Evolutionary conservation across 805 yeast species (phyloP).

Genomic region (Schizosaccharomyces lindneri): DNA sequence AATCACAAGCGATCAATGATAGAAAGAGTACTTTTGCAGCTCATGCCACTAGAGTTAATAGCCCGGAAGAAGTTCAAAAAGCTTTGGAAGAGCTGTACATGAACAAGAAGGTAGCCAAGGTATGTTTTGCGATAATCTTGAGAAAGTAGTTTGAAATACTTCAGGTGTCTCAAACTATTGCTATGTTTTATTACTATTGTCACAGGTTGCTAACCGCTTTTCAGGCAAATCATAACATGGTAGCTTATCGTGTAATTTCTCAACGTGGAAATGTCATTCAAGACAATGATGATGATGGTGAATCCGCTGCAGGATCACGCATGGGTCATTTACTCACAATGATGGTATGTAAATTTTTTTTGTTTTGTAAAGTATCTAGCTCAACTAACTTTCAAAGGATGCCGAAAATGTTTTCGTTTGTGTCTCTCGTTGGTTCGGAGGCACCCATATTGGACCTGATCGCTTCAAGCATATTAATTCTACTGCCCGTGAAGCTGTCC

Average conservation of each 20-base stretch:
- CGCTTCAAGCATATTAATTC: conserved; percentile 74
- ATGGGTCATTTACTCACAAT: conserved; percentile 3
- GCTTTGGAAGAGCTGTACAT: conserved; percentile 25
- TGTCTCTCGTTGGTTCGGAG: conserved; percentile 85
- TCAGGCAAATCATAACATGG: conserved; percentile 50
- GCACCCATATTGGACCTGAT: conserved; percentile 75
- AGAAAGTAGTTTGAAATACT: not conserved
- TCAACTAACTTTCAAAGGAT: conserved; percentile 18
- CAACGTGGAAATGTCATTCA: not conserved
- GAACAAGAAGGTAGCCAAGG: conserved; percentile 34
- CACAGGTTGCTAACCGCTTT: not conserved
- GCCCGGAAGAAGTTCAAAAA: conserved; percentile 42
- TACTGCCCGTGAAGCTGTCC: conserved; percentile 63
- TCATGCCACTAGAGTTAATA: conserved; percentile 34
- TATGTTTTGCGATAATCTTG: not conserved
- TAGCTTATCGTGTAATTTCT: not conserved
- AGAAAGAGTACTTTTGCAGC: conserved; percentile 71
- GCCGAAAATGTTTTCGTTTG: conserved; percentile 66
- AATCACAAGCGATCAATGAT: conserved; percentile 56
- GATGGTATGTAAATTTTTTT: conserved; percentile 4
- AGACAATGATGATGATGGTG: conserved; percentile 94
- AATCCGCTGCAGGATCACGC: conserved; percentile 63
- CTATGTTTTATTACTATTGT: not conserved
- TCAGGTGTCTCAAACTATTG: not conserved
- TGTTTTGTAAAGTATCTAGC: conserved; percentile 13